These are phyloP conservation scores for Endogone sp. DNA, from an alignment of 192 early-diverging fungal species.

Conservation along the genomic window DNA sequence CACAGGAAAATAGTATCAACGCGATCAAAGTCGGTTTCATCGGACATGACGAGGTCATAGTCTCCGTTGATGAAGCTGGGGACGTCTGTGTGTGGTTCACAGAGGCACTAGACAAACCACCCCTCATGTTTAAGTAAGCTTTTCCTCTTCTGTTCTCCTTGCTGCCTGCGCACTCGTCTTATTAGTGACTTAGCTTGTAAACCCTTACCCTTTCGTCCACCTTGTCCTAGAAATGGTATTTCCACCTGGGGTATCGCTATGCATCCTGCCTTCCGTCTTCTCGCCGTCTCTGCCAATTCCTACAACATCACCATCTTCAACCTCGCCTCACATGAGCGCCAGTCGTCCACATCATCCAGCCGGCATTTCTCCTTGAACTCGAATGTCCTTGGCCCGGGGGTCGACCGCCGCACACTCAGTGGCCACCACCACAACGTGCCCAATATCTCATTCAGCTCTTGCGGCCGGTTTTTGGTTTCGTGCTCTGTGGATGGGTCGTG, in stretches of 20 bases:
- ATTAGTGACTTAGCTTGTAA: too few relatives aligned
- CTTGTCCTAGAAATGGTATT: slow-evolving; percentile 18
- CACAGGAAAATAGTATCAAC: slow-evolving; percentile 40
- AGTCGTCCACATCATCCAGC: neutral
- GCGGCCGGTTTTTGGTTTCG: slow-evolving; percentile 50
- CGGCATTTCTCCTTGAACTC: neutral
- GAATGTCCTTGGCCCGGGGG: neutral
- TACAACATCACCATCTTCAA: slow-evolving; percentile 40
- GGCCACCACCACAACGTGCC: slow-evolving; percentile 66
- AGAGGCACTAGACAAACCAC: slow-evolving; percentile 27
- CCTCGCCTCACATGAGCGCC: slow-evolving; percentile 8
- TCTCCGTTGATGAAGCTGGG: slow-evolving; percentile 47
- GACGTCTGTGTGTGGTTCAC: slow-evolving; percentile 51
- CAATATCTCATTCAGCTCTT: slow-evolving; percentile 45
- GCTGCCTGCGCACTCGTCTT: too few relatives aligned
- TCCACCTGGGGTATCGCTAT: slow-evolving; percentile 61
- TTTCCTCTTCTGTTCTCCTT: too few relatives aligned
- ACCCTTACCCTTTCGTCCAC: too few relatives aligned
- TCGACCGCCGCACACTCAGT: slow-evolving; percentile 12
- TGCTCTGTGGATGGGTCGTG: slow-evolving; percentile 52
- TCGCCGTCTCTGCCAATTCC: slow-evolving; percentile 53
- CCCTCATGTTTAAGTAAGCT: slow-evolving; percentile 37
- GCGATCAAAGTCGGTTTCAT: slow-evolving; percentile 50
- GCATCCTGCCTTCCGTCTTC: slow-evolving; percentile 40
- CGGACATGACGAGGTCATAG: slow-evolving; percentile 49